Conservation (phyloP, 1,284 basidiomycete genomes). For the Leccinum subfulvum region DNA sequence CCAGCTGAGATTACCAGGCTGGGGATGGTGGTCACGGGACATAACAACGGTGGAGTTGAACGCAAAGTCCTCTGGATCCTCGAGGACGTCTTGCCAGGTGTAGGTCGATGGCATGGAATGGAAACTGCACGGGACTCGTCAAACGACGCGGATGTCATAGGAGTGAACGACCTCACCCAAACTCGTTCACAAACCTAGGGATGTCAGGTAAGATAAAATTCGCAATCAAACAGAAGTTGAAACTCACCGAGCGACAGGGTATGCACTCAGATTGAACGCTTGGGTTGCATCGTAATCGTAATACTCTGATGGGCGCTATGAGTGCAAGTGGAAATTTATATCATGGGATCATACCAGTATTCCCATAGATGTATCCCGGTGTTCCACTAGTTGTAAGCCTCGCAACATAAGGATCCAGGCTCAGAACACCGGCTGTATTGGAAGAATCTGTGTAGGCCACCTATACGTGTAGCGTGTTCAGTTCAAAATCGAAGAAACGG, state of each 20-base stretch:
- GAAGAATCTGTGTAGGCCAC: slow-evolving; percentile 65
- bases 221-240: too few relatives aligned
- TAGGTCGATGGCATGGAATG: slow-evolving; percentile 46
- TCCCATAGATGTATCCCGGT: slow-evolving; percentile 55
- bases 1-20: slow-evolving; percentile 43
- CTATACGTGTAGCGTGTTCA: slow-evolving; percentile 28
- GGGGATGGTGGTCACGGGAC: not conserved
- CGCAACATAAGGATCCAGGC: slow-evolving; percentile 38
- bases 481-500: not conserved
- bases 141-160: not conserved
- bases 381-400: slow-evolving; percentile 53
- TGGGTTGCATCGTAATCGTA: too few relatives aligned
- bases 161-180: not conserved
- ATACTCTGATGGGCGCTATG: too few relatives aligned
- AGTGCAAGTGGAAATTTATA: not conserved
- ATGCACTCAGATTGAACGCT: too few relatives aligned
- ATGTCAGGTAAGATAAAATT: not conserved
- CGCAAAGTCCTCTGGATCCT: slow-evolving; percentile 48
- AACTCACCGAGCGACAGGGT: too few relatives aligned
- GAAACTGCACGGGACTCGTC: slow-evolving; percentile 39
- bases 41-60: not conserved
- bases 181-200: not conserved
- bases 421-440: slow-evolving; percentile 51
- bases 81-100: slow-evolving; percentile 52
- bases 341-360: slow-evolving; percentile 38